Conservation (phyloP, 192 early-diverging fungal species). For the Diversispora eburnea region DNA sequence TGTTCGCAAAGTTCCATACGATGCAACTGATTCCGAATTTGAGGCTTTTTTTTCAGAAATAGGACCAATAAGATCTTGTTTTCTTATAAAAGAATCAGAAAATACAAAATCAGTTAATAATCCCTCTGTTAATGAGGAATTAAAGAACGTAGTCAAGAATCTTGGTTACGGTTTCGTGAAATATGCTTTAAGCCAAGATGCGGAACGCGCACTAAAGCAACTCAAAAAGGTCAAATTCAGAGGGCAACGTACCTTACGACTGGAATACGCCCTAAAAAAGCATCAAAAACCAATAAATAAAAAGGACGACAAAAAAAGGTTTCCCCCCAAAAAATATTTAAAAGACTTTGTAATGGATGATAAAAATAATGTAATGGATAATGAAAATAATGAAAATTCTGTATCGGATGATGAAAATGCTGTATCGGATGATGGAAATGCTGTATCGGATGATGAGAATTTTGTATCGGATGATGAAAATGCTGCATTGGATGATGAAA, state of each 20-base stretch:
- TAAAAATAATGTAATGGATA: not conserved
- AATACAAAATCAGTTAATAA: conserved; percentile 29
- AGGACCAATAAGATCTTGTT: conserved; percentile 86
- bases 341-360: not conserved
- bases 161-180: conserved; percentile 93
- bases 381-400: conserved; percentile 13
- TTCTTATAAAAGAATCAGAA: conserved; percentile 66
- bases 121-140: conserved; percentile 19
- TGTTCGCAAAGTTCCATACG: conserved; percentile 81
- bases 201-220: conserved; percentile 70
- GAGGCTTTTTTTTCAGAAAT: conserved; percentile 86
- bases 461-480: conserved; percentile 35
- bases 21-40: conserved; percentile 76
- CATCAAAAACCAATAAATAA: conserved; percentile 20
- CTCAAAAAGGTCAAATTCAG: conserved; percentile 74
- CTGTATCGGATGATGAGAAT: conserved; percentile 35
- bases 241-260: conserved; percentile 62
- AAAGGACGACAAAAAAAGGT: conserved; percentile 3
- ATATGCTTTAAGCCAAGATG: conserved; percentile 77
- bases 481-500: conserved; percentile 39
- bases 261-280: conserved; percentile 74
- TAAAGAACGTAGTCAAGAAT: conserved; percentile 46
- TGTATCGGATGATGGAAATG: conserved; percentile 42
- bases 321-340: conserved; percentile 1
- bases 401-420: conserved; percentile 37